These are phyloP conservation scores for Blastocystis sp. DNA, from an alignment of 352 stramenopile species.

Conservation along the genomic window DNA sequence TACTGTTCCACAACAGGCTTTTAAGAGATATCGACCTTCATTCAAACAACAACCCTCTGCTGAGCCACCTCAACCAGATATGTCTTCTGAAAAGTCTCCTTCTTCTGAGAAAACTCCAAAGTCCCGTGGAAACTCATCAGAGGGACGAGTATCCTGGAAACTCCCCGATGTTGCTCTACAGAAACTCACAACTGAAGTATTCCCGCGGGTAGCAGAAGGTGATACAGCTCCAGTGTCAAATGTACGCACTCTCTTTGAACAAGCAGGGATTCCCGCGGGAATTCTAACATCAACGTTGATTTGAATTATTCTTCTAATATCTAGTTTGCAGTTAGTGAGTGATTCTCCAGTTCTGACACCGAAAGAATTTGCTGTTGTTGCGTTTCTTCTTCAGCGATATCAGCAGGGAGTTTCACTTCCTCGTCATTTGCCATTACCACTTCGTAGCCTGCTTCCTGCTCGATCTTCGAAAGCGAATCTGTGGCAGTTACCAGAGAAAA, in stretches of 20 bases:
- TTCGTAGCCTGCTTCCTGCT: not conserved
- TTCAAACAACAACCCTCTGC: not conserved
- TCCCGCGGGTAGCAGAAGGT: not conserved
- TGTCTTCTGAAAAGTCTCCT: not conserved
- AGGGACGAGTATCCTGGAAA: not conserved
- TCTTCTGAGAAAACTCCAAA: not conserved
- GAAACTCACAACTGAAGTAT: conserved; percentile 14
- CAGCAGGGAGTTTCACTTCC: conserved; percentile 40
- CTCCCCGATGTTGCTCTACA: not conserved
- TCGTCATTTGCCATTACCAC: conserved; percentile 2
- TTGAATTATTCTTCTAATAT: not conserved
- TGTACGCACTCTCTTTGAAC: not conserved
- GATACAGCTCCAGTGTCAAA: not conserved
- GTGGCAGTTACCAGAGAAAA: conserved; percentile 28
- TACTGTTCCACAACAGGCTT: not conserved
- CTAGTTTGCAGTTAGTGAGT: not conserved
- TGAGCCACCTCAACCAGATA: no score
- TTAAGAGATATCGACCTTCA: not conserved
- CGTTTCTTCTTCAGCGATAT: conserved; percentile 47
- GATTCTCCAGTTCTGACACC: not conserved
- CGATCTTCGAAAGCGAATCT: not conserved
- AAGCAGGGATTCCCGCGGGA: not conserved
- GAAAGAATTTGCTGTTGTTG: conserved; percentile 5
- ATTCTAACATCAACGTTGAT: not conserved
- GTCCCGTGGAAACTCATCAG: not conserved